These are phyloP conservation scores for Phoma sp. DNA, from an alignment of 2,329 filamentous ascomycete genomes.

Conservation along the genomic window DNA sequence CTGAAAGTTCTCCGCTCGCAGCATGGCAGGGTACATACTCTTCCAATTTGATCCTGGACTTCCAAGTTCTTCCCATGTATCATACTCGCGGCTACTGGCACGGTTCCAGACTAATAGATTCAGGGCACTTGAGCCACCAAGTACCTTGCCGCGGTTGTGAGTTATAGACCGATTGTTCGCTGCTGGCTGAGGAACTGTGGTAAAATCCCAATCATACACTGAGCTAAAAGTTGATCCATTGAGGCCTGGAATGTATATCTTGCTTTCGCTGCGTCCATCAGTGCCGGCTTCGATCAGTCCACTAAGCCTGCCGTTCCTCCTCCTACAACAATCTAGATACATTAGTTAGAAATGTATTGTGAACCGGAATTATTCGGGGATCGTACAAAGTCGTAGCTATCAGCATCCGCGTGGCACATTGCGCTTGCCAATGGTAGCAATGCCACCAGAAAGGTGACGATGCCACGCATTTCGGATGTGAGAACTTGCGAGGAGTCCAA, in stretches of 20 bases:
- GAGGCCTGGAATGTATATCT: conserved; percentile 31
- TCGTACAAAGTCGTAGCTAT: conserved; percentile 10
- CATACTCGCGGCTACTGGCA: conserved; percentile 46
- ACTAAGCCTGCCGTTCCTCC: conserved; percentile 32
- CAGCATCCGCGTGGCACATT: background rate
- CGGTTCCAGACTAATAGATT: conserved; percentile 48
- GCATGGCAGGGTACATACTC: conserved; percentile 45
- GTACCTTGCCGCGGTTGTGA: conserved; percentile 31
- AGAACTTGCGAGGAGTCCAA: too few species aligned
- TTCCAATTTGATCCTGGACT: conserved; percentile 65
- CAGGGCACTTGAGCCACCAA: conserved; percentile 45
- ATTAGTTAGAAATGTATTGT: background rate
- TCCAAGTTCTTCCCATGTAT: conserved; percentile 65
- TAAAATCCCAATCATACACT: conserved; percentile 49
- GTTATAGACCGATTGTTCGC: conserved; percentile 43
- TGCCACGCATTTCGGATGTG: too few species aligned
- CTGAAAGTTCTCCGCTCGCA: conserved; percentile 39
- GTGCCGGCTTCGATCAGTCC: conserved; percentile 32
- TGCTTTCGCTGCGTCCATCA: conserved; percentile 30
- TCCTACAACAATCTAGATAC: conserved; percentile 22
- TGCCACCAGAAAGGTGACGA: too few species aligned
- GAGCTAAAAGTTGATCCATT: conserved; percentile 29
- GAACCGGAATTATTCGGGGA: too few species aligned
- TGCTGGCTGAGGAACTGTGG: conserved; percentile 51
- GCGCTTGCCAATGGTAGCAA: too few species aligned